Conservation (phyloP, 1,284 basidiomycete species). For the Cryptococcus sp. region DNA sequence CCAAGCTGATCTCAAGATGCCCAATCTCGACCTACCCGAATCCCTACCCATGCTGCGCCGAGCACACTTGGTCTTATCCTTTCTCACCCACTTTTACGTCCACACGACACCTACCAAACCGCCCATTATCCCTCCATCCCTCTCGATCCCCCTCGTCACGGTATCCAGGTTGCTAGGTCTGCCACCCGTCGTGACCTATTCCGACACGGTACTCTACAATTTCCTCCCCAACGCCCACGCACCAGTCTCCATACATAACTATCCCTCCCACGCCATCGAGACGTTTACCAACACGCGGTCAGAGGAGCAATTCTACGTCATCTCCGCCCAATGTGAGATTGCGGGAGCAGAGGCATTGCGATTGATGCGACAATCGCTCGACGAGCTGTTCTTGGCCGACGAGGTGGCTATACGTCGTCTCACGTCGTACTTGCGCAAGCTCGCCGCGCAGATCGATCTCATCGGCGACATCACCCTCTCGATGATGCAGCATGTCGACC, state of each 20-base stretch:
- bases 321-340: slow-evolving; percentile 84
- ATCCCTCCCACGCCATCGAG: slow-evolving; percentile 53
- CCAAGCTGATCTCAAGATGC: slow-evolving; percentile 54
- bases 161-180: slow-evolving; percentile 70
- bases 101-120: slow-evolving; percentile 50
- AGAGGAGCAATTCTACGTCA: slow-evolving; percentile 84
- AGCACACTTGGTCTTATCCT: slow-evolving; percentile 77
- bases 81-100: slow-evolving; percentile 82
- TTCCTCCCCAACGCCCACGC: slow-evolving; percentile 56
- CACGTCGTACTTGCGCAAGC: slow-evolving; percentile 61
- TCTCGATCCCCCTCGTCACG: slow-evolving; percentile 74
- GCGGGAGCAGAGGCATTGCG: slow-evolving; percentile 78
- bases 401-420: slow-evolving; percentile 67
- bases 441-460: slow-evolving; percentile 63
- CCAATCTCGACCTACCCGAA: slow-evolving; percentile 54
- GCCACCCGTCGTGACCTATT: slow-evolving; percentile 87
- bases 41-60: slow-evolving; percentile 69
- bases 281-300: slow-evolving; percentile 76
- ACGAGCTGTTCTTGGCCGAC: slow-evolving; percentile 88
- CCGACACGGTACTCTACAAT: slow-evolving; percentile 90
- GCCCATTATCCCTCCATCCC: slow-evolving; percentile 57
- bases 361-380: slow-evolving; percentile 81
- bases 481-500: slow-evolving; percentile 69
- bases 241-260: slow-evolving; percentile 55
- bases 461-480: slow-evolving; percentile 59